Conservation (phyloP, 352 stramenopile genomes). For the Globisporangium splendens region DNA sequence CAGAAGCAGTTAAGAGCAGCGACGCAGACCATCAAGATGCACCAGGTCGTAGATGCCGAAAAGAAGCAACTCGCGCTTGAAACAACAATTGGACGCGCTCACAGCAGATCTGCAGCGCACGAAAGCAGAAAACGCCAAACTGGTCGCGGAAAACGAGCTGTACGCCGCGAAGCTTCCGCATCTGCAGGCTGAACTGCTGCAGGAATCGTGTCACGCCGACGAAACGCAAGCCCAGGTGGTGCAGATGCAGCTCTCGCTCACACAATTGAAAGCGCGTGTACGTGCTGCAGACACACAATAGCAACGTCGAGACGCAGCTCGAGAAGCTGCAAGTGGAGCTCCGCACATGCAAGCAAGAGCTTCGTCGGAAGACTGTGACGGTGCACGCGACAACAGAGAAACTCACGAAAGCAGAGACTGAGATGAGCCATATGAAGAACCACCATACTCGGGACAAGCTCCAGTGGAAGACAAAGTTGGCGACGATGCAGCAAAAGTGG, state of each 20-base stretch:
- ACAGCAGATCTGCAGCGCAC: slow-evolving; percentile 35
- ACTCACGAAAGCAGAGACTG: slow-evolving; percentile 23
- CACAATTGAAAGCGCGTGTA: slow-evolving; percentile 38
- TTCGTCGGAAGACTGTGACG: slow-evolving; percentile 20
- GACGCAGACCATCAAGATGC: not conserved
- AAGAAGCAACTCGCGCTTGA: slow-evolving; percentile 40
- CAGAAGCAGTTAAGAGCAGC: not conserved
- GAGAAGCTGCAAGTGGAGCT: slow-evolving; percentile 28
- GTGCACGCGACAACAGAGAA: slow-evolving; percentile 35
- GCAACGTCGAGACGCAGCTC: slow-evolving; percentile 21
- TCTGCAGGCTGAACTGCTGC: slow-evolving; percentile 39
- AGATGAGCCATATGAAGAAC: slow-evolving; percentile 23
- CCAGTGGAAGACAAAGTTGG: slow-evolving; percentile 27
- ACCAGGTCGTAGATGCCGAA: slow-evolving; percentile 27
- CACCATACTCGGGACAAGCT: slow-evolving; percentile 24
- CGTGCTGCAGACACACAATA: slow-evolving; percentile 6
- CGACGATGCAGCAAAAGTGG: slow-evolving; percentile 2
- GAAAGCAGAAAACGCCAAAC: slow-evolving; percentile 33
- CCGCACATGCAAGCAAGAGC: slow-evolving; percentile 27
- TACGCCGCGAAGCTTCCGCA: slow-evolving; percentile 42
- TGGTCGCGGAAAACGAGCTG: slow-evolving; percentile 48
- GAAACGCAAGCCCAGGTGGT: slow-evolving; percentile 40
- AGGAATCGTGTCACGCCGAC: slow-evolving; percentile 46
- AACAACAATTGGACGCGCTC: slow-evolving; percentile 24
- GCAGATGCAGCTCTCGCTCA: slow-evolving; percentile 34